phyloP scores from a whole-genome alignment of 2,329 filamentous ascomycete species.

The Fusarium sp. region DNA sequence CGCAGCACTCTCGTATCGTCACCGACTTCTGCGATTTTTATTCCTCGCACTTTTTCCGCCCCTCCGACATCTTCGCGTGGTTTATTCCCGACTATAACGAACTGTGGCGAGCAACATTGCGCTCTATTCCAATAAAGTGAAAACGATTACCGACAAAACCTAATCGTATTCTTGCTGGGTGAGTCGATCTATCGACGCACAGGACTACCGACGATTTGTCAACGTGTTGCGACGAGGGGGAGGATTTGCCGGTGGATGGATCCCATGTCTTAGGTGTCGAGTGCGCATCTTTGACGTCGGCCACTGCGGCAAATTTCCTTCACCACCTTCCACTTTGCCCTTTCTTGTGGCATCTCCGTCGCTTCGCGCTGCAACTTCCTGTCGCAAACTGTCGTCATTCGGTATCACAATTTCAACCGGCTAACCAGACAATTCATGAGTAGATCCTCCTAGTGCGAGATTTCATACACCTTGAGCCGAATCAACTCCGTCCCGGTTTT shows the following conservation, averaged over 20 bases:
- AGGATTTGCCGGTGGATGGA: conserved; percentile 43
- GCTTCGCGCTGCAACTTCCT: conserved; percentile 30
- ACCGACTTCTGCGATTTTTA: conserved; percentile 39
- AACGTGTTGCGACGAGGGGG: conserved; percentile 46
- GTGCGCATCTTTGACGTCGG: conserved; percentile 46
- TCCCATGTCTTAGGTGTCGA: conserved; percentile 43
- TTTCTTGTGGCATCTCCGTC: conserved; percentile 22
- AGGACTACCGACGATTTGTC: conserved; percentile 34
- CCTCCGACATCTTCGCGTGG: conserved; percentile 48
- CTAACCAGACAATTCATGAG: conserved; percentile 30
- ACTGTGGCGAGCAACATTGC: conserved; percentile 42
- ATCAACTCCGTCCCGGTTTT: conserved; percentile 36
- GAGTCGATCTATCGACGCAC: conserved; percentile 38
- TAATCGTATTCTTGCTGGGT: conserved; percentile 37
- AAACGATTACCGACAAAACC: conserved; percentile 35
- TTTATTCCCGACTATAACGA: conserved; percentile 46
- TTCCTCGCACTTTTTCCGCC: conserved; percentile 44
- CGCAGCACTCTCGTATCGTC: conserved; percentile 31
- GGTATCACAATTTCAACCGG: conserved; percentile 21
- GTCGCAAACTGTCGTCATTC: conserved; percentile 31
- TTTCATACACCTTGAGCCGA: conserved; percentile 26
- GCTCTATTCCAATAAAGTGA: conserved; percentile 40
- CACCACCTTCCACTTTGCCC: conserved; percentile 33
- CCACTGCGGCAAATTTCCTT: conserved; percentile 42
- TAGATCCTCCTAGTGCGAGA: conserved; percentile 37